Conservation (phyloP, 495 filamentous ascomycete species). For the Penicillium nucicola region DNA sequence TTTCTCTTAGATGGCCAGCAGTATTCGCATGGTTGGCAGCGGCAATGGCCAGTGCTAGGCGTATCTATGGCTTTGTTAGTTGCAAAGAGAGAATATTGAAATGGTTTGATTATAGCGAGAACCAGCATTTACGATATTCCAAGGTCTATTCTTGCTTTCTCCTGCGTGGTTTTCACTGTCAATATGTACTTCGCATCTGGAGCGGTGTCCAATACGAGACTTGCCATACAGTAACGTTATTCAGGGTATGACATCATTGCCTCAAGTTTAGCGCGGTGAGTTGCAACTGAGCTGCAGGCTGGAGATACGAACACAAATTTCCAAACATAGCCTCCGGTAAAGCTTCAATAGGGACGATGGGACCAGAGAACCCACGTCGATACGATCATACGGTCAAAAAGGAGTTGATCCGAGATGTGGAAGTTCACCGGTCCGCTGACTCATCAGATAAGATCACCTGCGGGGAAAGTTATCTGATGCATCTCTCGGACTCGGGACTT, state of each 20-base stretch:
- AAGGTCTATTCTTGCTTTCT: no score
- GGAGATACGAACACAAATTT: not conserved
- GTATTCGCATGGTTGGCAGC: conserved; percentile 21
- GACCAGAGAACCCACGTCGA: not conserved
- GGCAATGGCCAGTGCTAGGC: conserved; percentile 13
- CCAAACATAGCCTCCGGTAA: not conserved
- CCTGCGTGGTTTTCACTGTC: not conserved
- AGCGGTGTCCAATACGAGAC: conserved; percentile 4
- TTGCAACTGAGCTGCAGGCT: conserved; percentile 10
- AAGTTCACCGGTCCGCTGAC: conserved; percentile 9
- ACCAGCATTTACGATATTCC: not conserved
- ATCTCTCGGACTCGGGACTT: no score
- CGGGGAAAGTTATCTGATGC: conserved; percentile 28
- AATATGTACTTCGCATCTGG: no score
- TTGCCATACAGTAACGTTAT: not conserved
- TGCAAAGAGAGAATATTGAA: conserved; percentile 2
- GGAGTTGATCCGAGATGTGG: no score
- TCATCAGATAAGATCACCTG: conserved; percentile 31
- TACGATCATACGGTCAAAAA: no score
- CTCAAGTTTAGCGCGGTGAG: not conserved
- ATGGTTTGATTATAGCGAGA: not conserved
- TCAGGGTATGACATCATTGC: conserved; percentile 2
- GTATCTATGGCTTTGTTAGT: conserved; percentile 1
- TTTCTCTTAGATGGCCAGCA: conserved; percentile 39
- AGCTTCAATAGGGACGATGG: not conserved